These are phyloP conservation scores for Pseudofabraea citricarpa DNA, from an alignment of 2,329 filamentous ascomycete species.

Conservation along the genomic window DNA sequence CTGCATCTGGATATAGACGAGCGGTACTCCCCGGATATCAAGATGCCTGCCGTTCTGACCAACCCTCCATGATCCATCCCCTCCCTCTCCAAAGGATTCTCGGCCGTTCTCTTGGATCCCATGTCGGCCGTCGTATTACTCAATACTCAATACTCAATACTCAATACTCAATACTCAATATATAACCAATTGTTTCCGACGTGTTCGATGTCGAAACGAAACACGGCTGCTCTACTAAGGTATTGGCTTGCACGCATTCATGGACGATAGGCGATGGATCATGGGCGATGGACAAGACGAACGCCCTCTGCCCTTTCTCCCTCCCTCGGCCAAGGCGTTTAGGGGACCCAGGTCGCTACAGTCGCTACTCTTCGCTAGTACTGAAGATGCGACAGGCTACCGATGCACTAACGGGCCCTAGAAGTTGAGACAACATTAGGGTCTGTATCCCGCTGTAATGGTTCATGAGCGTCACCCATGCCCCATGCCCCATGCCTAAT, in stretches of 20 bases:
- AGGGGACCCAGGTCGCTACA: no score
- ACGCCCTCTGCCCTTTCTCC: no score
- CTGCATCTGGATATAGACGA: neutral
- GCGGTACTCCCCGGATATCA: neutral
- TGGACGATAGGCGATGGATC: no score
- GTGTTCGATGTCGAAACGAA: neutral
- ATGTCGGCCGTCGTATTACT: neutral
- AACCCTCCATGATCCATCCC: neutral
- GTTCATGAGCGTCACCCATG: slow-evolving; percentile 4
- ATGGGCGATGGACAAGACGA: no score
- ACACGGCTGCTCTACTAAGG: no score
- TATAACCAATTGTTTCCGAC: neutral
- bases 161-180: neutral
- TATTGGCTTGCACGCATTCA: no score
- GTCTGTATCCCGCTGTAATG: slow-evolving; percentile 7
- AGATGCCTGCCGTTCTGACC: neutral
- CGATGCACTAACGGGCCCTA: slow-evolving; percentile 7
- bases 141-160: no score
- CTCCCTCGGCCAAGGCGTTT: no score
- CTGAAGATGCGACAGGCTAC: slow-evolving; percentile 6
- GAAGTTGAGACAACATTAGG: slow-evolving; percentile 6
- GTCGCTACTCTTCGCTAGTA: neutral
- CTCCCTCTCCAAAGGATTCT: neutral
- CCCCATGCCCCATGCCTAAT: neutral
- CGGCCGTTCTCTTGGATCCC: neutral